Base-by-base conservation (phyloP, 2,329 filamentous ascomycete genomes). In the Fusarium sp. region DNA sequence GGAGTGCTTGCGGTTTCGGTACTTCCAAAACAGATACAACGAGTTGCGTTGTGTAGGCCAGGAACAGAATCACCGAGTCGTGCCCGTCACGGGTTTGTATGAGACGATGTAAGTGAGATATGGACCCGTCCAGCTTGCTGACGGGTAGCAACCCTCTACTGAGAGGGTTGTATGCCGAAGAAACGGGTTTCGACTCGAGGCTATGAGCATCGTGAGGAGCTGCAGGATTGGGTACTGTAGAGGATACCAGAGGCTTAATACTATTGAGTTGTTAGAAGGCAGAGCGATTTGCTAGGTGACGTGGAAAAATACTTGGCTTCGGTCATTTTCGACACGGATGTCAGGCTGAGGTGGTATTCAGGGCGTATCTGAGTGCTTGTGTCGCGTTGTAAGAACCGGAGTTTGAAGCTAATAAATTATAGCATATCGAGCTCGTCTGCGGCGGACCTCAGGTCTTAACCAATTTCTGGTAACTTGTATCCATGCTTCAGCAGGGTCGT, bases 21-120 rank as follows among this genome's bases (percentile, higher is more conserved):
- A 39, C 51, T 14, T 61, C 58, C 2, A 56, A 28, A 26, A 40
- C 26, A 7, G 39, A n/a, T 5, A 45, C 52, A 2, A 24, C 44
- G 9, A 57, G 26, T 7, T 61, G 52, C 9, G 52, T 10, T 9
- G 45, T 28, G 39, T 61, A 61, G n/a, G 58, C 52, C 3, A 50
- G 38, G 17, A 61, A 57, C 26, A 57, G 45, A 6, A 61, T 33
- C 17, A 47, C 17, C 10, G 43, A 22, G 24, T 61, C 58, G 17
- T 49, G 44, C 39, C 58, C 51, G 6, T 57, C 58, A 24, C 58
- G 58, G 6, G 52, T 61, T 22, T 57, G 52, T 15, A 57, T 33
- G 14, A 57, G n/a, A 13, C 50, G 44, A 15, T 44, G 42, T 19
- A 61, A 45, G 19, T 36, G 58, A 7, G 52, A 56, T 26, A 61